A percentile compares a stretch with the other conserved stretches of the same genome.
Evolutionary conservation across 2,329 filamentous ascomycete species (phyloP).

Genomic region (Xylariaceae sp.): DNA sequence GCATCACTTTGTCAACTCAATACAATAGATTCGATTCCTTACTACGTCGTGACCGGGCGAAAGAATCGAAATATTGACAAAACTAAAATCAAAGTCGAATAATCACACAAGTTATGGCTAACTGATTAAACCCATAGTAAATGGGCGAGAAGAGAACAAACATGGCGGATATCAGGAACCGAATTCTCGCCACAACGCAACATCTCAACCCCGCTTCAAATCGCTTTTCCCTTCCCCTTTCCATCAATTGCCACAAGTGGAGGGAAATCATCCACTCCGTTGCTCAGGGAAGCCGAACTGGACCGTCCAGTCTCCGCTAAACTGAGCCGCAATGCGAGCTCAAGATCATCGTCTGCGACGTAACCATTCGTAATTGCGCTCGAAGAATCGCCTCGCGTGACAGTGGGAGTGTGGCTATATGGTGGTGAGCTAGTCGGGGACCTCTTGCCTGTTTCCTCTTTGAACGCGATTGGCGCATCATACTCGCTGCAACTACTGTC

Average conservation of each 20-base stretch:
- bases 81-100: conserved; percentile 5
- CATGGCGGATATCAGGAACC: conserved; percentile 8
- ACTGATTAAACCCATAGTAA: conserved; percentile 8
- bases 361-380: conserved; percentile 24
- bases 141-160: conserved; percentile 8
- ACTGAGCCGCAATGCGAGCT: conserved; percentile 63
- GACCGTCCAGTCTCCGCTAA: conserved; percentile 56
- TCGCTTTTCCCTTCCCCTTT: conserved; percentile 31
- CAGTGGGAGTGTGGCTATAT: conserved; percentile 41
- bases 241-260: conserved; percentile 26
- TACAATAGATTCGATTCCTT: no score
- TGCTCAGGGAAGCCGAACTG: conserved; percentile 12
- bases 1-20: no score
- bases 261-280: conserved; percentile 35
- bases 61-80: background rate
- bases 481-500: conserved; percentile 52
- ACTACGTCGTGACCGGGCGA: background rate
- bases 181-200: background rate
- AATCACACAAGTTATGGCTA: background rate
- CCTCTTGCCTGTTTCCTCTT: conserved; percentile 47
- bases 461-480: conserved; percentile 55
- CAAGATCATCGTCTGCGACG: conserved; percentile 57
- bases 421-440: conserved; percentile 40
- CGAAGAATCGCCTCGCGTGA: conserved; percentile 30
- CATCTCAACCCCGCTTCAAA: conserved; percentile 4